These are phyloP conservation scores for Lodderomyces theae DNA, from an alignment of 1,139 yeast genomes.

Conservation along the genomic window DNA sequence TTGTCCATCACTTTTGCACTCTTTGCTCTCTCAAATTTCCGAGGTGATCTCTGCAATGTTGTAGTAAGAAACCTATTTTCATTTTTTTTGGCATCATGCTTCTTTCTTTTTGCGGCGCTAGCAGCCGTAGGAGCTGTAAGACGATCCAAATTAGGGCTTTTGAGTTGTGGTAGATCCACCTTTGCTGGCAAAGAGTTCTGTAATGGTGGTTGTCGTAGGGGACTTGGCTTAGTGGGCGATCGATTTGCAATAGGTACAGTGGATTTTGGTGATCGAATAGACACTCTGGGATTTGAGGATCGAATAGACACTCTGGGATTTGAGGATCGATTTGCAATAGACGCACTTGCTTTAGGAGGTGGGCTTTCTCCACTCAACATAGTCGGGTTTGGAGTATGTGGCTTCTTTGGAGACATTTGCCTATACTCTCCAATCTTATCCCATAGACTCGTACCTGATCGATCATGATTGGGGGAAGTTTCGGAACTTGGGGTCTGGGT, in stretches of 20 bases:
- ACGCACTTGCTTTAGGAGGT: too few relatives aligned
- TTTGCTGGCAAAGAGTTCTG: conserved; percentile 1
- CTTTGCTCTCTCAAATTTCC: background rate
- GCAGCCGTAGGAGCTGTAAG: conserved; percentile 29
- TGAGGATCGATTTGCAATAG: too few relatives aligned
- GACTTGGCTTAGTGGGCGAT: background rate
- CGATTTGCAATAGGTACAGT: too few relatives aligned
- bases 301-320: too few relatives aligned
- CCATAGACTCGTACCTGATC: conserved; percentile 9
- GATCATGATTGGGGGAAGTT: background rate
- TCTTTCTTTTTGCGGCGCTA: conserved; percentile 26
- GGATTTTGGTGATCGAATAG: conserved; percentile 4
- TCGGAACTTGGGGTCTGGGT: background rate
- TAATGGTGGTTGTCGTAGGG: background rate
- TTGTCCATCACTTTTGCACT: background rate
- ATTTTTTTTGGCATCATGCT: conserved; percentile 5
- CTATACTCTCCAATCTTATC: conserved; percentile 9
- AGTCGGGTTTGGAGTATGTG: too few relatives aligned
- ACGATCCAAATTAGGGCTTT: conserved; percentile 15
- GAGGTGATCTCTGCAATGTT: conserved; percentile 21
- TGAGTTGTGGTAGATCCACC: background rate
- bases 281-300: too few relatives aligned
- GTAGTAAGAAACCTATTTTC: conserved; percentile 34
- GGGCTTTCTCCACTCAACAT: too few relatives aligned
- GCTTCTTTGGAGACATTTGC: conserved; percentile 11